Percentiles rank a stretch among this genome's conserved stretches.
These are phyloP conservation scores for Pseudoneurospora amorphoporcata DNA, from an alignment of 495 filamentous ascomycete species.

Conservation along the genomic window DNA sequence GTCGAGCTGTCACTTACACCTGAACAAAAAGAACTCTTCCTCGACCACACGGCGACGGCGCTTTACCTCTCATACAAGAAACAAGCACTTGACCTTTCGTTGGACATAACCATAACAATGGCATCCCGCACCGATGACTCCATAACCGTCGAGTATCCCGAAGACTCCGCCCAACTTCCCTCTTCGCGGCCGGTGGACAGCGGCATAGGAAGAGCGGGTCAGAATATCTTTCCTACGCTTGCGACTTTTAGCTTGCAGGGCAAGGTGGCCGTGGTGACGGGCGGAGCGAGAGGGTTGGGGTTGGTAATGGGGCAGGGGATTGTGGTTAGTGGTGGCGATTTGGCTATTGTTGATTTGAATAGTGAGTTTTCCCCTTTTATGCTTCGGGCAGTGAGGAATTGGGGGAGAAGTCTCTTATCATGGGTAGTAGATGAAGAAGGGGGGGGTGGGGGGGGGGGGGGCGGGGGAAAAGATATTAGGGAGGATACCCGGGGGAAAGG, in stretches of 20 bases:
- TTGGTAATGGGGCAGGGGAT: conserved; percentile 87
- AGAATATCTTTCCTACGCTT: conserved; percentile 35
- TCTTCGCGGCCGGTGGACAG: conserved; percentile 49
- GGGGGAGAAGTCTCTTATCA: neutral
- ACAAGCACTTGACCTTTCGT: too few relatives aligned
- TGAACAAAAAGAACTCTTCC: too few relatives aligned
- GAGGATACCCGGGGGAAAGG: too few relatives aligned
- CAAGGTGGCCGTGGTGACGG: conserved; percentile 70
- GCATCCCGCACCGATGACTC: conserved; percentile 50
- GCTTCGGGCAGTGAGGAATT: neutral
- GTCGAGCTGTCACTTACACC: too few relatives aligned
- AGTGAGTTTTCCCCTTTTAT: conserved; percentile 42
- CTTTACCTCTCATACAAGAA: too few relatives aligned
- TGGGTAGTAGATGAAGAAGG: neutral
- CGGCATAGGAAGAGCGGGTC: conserved; percentile 57
- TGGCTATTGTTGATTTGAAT: conserved; percentile 90
- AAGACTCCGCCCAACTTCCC: conserved; percentile 55
- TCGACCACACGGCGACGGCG: too few relatives aligned
- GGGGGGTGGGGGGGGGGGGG: neutral
- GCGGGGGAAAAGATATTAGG: too few relatives aligned
- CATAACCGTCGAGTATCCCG: conserved; percentile 67
- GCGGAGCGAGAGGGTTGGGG: conserved; percentile 76
- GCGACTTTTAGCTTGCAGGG: conserved; percentile 66
- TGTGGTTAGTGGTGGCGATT: conserved; percentile 74
- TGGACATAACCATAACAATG: neutral